phyloP scores from a whole-genome alignment of 1,139 yeast genomes.

The Taphrina communis region DNA sequence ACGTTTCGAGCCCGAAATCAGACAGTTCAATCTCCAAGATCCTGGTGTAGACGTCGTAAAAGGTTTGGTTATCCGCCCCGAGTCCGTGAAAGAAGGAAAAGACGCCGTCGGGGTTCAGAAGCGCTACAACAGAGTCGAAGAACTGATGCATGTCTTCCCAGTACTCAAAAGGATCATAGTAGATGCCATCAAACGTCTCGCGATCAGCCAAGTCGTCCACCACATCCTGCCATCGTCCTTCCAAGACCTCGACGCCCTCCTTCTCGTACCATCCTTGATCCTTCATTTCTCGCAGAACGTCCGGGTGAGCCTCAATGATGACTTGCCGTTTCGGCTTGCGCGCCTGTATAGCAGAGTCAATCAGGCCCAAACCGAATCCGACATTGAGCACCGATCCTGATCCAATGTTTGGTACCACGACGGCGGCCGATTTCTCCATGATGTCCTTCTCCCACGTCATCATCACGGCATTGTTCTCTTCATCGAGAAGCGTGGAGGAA shows the following conservation, averaged over 20 bases:
- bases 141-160: conserved; percentile 83
- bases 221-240: conserved; percentile 91
- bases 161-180: conserved; percentile 93
- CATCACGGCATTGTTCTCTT: conserved; percentile 82
- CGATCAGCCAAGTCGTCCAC: conserved; percentile 66
- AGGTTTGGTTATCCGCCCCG: conserved; percentile 90
- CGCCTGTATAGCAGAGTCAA: conserved; percentile 75
- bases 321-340: conserved; percentile 71
- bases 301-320: conserved; percentile 95
- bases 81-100: conserved; percentile 92
- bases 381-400: conserved; percentile 69
- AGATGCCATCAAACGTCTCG: conserved; percentile 83
- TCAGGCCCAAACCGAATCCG: conserved; percentile 97
- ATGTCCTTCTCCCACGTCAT: conserved; percentile 93
- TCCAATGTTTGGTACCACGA: conserved; percentile 57
- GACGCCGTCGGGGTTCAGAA: conserved; percentile 77
- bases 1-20: conserved; percentile 74
- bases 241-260: conserved; percentile 71
- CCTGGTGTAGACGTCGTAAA: conserved; percentile 85
- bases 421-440: conserved; percentile 79
- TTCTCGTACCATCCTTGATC: conserved; percentile 85
- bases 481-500: conserved; percentile 69
- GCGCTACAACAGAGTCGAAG: conserved; percentile 79
- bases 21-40: conserved; percentile 79
- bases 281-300: conserved; percentile 71